Percentiles rank a stretch among this genome's conserved stretches.
Evolutionary conservation across 202 grass and related monocot species (phyloP).

Genomic region (Bolboschoenoplectus hybrid): DNA sequence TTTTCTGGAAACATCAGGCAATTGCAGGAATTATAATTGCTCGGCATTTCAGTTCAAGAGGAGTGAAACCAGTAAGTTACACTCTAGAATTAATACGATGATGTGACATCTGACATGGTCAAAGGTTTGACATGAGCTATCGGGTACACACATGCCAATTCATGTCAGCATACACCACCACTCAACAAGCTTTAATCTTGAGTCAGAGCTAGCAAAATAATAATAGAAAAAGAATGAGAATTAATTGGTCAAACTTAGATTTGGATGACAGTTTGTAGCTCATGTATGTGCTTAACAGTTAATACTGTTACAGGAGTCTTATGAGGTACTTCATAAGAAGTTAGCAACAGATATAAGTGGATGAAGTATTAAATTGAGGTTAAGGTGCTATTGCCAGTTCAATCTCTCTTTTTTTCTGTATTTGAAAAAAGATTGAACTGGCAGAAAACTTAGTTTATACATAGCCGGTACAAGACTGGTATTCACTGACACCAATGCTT

Average conservation of each 20-base stretch:
- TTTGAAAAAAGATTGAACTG: neutral
- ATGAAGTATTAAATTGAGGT: neutral
- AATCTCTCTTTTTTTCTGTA: neutral
- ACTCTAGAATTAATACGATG: neutral
- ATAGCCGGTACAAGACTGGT: neutral
- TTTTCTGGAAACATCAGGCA: slow-evolving; percentile 62
- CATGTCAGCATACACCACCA: neutral
- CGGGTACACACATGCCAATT: neutral
- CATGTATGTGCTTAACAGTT: neutral
- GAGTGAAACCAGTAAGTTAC: slow-evolving; percentile 74
- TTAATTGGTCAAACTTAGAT: neutral
- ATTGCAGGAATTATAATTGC: slow-evolving; percentile 88
- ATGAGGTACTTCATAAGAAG: neutral
- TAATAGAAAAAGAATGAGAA: slow-evolving; percentile 19
- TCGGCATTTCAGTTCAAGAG: slow-evolving; percentile 67
- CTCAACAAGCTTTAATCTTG: neutral
- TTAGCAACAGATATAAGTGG: slow-evolving; percentile 5
- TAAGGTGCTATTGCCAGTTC: neutral
- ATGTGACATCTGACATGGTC: neutral
- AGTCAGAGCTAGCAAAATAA: slow-evolving; percentile 24
- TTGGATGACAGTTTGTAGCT: neutral
- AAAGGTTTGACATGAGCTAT: neutral
- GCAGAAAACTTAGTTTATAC: neutral
- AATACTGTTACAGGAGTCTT: neutral
- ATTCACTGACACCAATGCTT: neutral